Conservation (phyloP, 352 stramenopile genomes). For the Phytopythium aichiense region DNA sequence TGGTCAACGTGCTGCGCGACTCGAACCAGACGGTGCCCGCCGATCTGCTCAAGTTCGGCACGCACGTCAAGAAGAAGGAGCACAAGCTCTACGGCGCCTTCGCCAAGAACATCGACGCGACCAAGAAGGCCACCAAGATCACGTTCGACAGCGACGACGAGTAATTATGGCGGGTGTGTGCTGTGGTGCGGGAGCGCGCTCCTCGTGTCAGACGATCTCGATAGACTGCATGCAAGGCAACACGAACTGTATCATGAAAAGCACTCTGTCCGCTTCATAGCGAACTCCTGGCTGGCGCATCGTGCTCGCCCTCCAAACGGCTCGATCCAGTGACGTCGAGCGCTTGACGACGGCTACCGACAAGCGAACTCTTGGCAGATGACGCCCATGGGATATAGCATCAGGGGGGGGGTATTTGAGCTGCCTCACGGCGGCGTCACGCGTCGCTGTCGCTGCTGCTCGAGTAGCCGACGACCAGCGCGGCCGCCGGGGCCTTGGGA, state of each 20-base stretch:
- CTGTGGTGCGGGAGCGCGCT: background rate
- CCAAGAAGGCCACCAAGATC: slow-evolving; percentile 98
- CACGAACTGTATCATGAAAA: slow-evolving; percentile 5
- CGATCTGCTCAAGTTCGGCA: slow-evolving; percentile 97
- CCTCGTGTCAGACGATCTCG: background rate
- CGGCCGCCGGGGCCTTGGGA: background rate
- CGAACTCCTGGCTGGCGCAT: too few relatives aligned
- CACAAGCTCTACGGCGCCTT: slow-evolving; percentile 99
- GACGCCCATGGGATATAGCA: too few relatives aligned
- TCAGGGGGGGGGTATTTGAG: too few relatives aligned
- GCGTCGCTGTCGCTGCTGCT: slow-evolving; percentile 40
- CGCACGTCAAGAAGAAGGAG: slow-evolving; percentile 99
- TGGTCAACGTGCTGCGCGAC: slow-evolving; percentile 95
- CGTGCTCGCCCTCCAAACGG: too few relatives aligned
- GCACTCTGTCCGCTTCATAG: too few relatives aligned
- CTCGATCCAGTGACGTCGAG: too few relatives aligned
- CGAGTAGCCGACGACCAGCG: slow-evolving; percentile 51
- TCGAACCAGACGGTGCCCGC: slow-evolving; percentile 92
- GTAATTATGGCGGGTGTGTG: slow-evolving; percentile 14
- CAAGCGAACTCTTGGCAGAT: too few relatives aligned
- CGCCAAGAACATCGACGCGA: slow-evolving; percentile 91
- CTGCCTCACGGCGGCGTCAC: too few relatives aligned
- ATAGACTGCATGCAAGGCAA: slow-evolving; percentile 5
- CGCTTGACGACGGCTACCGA: too few relatives aligned
- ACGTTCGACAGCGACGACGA: slow-evolving; percentile 90